Percentiles rank a stretch among this genome's conserved stretches.
Evolutionary conservation across 2,329 filamentous ascomycete genomes (phyloP).

Genomic region (Phyllosticta capitalensis): DNA sequence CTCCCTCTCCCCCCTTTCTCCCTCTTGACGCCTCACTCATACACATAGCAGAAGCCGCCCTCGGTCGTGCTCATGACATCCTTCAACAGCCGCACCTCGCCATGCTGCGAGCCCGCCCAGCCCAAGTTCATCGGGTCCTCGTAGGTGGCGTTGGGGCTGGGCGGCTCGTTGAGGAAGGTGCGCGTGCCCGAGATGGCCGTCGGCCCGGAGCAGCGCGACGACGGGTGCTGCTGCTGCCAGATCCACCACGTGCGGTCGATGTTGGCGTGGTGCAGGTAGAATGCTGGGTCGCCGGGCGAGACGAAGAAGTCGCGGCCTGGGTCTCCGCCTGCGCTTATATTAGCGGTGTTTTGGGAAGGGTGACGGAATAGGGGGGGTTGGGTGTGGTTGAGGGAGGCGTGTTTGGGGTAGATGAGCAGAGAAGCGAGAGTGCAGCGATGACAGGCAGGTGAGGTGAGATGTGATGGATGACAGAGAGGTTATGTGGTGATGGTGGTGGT

Average conservation of each 20-base stretch:
- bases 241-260: slow-evolving; percentile 42
- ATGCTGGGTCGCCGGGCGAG: slow-evolving; percentile 35
- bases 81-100: slow-evolving; percentile 20
- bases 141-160: slow-evolving; percentile 37
- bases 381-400: background rate
- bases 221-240: slow-evolving; percentile 39
- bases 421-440: background rate
- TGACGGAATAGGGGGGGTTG: background rate
- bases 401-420: background rate
- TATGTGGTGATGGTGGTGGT: background rate
- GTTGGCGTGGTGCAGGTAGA: slow-evolving; percentile 35
- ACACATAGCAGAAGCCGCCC: slow-evolving; percentile 40
- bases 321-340: slow-evolving; percentile 25
- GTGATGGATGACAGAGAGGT: no score
- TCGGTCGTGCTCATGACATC: slow-evolving; percentile 34
- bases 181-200: slow-evolving; percentile 29
- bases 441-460: background rate
- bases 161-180: slow-evolving; percentile 37
- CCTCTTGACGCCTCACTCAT: slow-evolving; percentile 17
- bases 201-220: slow-evolving; percentile 20
- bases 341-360: background rate
- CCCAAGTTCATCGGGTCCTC: slow-evolving; percentile 34
- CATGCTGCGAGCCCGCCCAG: slow-evolving; percentile 22
- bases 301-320: slow-evolving; percentile 37
- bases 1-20: background rate